A percentile compares a stretch with the other conserved stretches of the same genome.
phyloP scores from a whole-genome alignment of 2,329 filamentous ascomycete species.

The Sordariomycetes sp. region DNA sequence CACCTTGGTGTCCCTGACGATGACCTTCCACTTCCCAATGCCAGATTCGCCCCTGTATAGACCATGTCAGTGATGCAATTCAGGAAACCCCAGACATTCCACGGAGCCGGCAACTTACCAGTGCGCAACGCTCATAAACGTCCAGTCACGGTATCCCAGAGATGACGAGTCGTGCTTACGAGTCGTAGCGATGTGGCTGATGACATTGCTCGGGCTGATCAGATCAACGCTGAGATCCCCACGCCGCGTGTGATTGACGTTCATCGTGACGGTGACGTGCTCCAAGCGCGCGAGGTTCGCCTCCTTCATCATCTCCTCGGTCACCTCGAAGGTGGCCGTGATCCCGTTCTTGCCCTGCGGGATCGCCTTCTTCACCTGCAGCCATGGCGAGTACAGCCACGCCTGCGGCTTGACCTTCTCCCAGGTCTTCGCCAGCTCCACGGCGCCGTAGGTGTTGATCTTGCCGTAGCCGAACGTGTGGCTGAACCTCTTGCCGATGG shows the following conservation, averaged over 20 bases:
- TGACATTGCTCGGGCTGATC: conserved; percentile 66
- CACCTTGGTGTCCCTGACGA: conserved; percentile 71
- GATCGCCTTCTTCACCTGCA: conserved; percentile 74
- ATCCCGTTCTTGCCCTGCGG: conserved; percentile 76
- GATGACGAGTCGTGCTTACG: conserved; percentile 54
- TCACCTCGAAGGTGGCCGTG: conserved; percentile 70
- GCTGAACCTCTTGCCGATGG: conserved; percentile 75
- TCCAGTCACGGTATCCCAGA: conserved; percentile 84
- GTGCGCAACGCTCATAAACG: conserved; percentile 96
- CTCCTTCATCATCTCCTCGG: conserved; percentile 61
- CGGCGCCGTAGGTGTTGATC: conserved; percentile 73
- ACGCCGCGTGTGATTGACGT: conserved; percentile 72
- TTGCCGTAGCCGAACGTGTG: conserved; percentile 96
- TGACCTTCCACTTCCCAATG: conserved; percentile 77
- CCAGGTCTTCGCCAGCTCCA: conserved; percentile 78
- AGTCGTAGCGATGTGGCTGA: conserved; percentile 71
- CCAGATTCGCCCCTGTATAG: conserved; percentile 66
- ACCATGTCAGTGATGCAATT: neutral
- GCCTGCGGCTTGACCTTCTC: conserved; percentile 85
- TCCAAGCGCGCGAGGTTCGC: conserved; percentile 81
- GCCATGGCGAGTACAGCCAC: conserved; percentile 89
- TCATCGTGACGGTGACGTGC: conserved; percentile 97
- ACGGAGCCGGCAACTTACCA: conserved; percentile 45
- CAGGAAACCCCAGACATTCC: neutral
- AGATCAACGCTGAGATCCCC: conserved; percentile 90